These are phyloP conservation scores for Gymnopilus dilepis DNA, from an alignment of 768 basidiomycete genomes.

Conservation along the genomic window DNA sequence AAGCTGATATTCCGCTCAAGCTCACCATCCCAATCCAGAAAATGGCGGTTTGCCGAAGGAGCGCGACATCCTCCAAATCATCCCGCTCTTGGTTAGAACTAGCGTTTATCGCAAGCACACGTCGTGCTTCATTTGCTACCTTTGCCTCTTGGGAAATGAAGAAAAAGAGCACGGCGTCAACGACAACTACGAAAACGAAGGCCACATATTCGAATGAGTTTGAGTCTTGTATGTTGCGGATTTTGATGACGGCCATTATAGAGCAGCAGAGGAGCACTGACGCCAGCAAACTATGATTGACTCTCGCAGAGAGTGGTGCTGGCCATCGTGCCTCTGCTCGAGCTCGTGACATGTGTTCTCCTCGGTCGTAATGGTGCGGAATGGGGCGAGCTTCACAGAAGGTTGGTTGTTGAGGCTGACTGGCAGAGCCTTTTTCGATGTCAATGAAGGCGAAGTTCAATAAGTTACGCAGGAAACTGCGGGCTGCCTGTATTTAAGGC, in stretches of 20 bases:
- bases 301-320: conserved; percentile 8
- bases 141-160: conserved; percentile 14
- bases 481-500: too few species aligned
- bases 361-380: not conserved
- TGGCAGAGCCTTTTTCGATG: too few species aligned
- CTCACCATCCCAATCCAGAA: conserved; percentile 13
- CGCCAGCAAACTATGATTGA: conserved; percentile 19
- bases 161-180: conserved; percentile 15
- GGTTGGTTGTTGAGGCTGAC: not conserved
- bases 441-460: too few species aligned
- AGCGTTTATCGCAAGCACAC: not conserved
- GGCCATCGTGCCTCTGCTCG: conserved; percentile 3
- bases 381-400: not conserved
- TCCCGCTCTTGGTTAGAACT: not conserved
- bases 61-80: not conserved
- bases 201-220: not conserved
- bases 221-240: not conserved
- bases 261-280: conserved; percentile 7
- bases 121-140: not conserved
- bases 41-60: not conserved
- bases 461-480: too few species aligned
- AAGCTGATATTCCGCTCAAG: conserved; percentile 10
- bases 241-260: conserved; percentile 2
- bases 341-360: not conserved
- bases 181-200: conserved; percentile 10